Percentiles rank a stretch among this genome's conserved stretches.
phyloP scores from a whole-genome alignment of 306 rosid genomes.

The Rosa persica region DNA sequence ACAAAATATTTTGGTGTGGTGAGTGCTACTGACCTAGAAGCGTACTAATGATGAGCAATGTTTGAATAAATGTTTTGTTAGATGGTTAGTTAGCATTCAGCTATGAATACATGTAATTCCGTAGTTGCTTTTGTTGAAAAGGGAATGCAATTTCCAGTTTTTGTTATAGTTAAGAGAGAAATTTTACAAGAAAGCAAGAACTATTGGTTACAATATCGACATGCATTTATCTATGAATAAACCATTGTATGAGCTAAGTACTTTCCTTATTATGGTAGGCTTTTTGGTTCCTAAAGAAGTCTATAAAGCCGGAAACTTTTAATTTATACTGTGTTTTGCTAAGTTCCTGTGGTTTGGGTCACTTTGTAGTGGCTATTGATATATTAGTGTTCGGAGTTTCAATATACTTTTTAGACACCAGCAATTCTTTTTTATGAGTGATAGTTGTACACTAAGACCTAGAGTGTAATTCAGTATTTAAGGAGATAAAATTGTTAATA shows the following conservation, averaged over 20 bases:
- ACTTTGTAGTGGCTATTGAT: background rate
- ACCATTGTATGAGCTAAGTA: background rate
- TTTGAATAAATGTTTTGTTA: background rate
- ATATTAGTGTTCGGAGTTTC: background rate
- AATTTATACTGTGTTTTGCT: background rate
- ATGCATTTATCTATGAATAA: background rate
- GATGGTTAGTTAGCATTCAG: background rate
- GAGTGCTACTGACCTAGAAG: background rate
- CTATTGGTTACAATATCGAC: background rate
- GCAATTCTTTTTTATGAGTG: background rate
- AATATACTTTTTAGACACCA: background rate
- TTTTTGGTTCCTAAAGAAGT: background rate
- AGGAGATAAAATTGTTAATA: too few relatives aligned
- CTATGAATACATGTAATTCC: background rate
- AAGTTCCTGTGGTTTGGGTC: background rate
- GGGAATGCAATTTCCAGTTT: background rate
- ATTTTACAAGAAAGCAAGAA: background rate
- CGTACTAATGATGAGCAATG: background rate
- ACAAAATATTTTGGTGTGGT: background rate
- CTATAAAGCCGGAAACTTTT: too few relatives aligned
- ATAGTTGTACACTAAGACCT: too few relatives aligned
- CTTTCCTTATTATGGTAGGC: background rate
- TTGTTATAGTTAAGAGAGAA: background rate
- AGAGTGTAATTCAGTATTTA: too few relatives aligned
- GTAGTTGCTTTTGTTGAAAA: background rate